Conservation (phyloP, 257 asterid species). For the Ehretia macrophylla region DNA sequence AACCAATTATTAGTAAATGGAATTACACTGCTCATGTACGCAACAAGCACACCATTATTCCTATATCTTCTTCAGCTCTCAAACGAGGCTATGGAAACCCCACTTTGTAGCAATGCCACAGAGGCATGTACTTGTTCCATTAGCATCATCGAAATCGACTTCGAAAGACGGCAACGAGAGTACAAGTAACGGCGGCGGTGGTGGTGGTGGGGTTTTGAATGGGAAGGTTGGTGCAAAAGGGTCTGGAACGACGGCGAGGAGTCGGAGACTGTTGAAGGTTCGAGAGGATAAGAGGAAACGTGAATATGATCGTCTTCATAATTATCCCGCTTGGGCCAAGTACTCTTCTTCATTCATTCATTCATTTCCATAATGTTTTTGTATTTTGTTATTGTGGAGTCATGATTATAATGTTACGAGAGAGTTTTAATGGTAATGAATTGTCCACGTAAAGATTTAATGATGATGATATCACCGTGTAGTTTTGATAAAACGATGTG, state of each 20-base stretch:
- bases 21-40: background rate
- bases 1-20: background rate
- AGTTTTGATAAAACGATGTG: too few relatives aligned
- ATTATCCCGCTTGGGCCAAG: conserved; percentile 98
- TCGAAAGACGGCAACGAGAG: conserved; percentile 18
- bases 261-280: conserved; percentile 72
- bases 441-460: too few relatives aligned
- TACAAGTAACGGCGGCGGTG: conserved; percentile 7
- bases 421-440: too few relatives aligned
- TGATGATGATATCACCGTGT: too few relatives aligned
- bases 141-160: conserved; percentile 12
- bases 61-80: background rate
- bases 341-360: conserved; percentile 14
- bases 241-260: conserved; percentile 91
- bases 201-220: conserved; percentile 11
- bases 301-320: conserved; percentile 58
- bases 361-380: conserved; percentile 9
- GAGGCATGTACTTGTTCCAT: background rate
- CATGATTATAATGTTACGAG: too few relatives aligned
- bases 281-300: conserved; percentile 92
- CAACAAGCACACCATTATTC: background rate
- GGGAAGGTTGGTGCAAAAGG: conserved; percentile 53
- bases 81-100: background rate
- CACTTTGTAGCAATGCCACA: background rate
- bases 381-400: background rate